Conservation (phyloP, 306 rosid species). For the Vigna radiata region DNA sequence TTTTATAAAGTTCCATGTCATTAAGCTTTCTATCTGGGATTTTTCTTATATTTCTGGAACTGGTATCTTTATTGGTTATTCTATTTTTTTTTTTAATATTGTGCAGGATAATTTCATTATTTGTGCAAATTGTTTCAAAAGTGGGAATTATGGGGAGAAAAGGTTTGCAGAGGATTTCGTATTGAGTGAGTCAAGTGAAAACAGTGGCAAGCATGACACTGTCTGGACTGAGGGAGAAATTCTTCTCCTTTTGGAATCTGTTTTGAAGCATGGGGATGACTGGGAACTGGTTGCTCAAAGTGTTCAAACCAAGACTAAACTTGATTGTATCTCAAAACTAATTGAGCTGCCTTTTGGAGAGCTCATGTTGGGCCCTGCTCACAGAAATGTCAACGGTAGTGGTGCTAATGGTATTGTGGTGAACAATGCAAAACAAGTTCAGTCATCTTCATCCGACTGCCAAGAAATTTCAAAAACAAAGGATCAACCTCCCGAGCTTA, state of each 20-base stretch:
- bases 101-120: constrained; percentile 68
- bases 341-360: constrained; percentile 93
- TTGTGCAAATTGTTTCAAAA: constrained; percentile 72
- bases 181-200: constrained; percentile 55
- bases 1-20: constrained; percentile 1
- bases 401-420: constrained; percentile 46
- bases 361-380: constrained; percentile 63
- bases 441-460: constrained; percentile 50
- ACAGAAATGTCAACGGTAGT: constrained; percentile 46
- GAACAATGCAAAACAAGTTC: constrained; percentile 54
- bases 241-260: constrained; percentile 89
- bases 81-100: constrained; percentile 10
- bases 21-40: constrained; percentile 22
- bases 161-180: constrained; percentile 68
- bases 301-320: constrained; percentile 77
- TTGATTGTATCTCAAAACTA: constrained; percentile 82
- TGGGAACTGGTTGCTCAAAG: constrained; percentile 92
- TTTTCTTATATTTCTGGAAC: neutral
- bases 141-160: constrained; percentile 76
- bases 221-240: constrained; percentile 93
- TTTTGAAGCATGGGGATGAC: constrained; percentile 90
- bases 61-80: constrained; percentile 21
- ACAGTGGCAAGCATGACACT: constrained; percentile 46
- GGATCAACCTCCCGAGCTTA: constrained; percentile 55
- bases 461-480: constrained; percentile 56